A percentile compares a stretch with the other conserved stretches of the same genome.
These are phyloP conservation scores for Pilasporangium apinafurcum DNA, from an alignment of 352 stramenopile genomes.

Conservation along the genomic window DNA sequence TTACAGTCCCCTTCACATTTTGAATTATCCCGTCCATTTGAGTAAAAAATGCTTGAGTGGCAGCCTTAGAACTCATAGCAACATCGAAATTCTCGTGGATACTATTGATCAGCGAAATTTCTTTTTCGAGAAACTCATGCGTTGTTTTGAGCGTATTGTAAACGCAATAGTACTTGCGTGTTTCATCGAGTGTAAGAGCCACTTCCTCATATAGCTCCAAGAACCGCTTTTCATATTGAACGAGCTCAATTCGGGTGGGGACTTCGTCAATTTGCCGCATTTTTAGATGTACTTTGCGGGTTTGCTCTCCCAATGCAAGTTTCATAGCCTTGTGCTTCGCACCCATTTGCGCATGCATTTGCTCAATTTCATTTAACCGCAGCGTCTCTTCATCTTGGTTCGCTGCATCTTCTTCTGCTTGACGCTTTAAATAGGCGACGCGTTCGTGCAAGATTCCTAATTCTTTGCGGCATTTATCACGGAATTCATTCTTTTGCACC, in stretches of 20 bases:
- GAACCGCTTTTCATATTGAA: constrained; percentile 90
- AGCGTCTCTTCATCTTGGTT: constrained; percentile 40
- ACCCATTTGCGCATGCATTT: constrained; percentile 60
- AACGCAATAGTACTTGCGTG: constrained; percentile 81
- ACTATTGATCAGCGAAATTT: constrained; percentile 81
- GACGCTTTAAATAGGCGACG: constrained; percentile 33
- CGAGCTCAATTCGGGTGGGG: constrained; percentile 74
- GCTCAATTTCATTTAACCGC: constrained; percentile 47
- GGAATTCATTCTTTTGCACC: constrained; percentile 36
- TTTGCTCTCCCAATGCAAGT: constrained; percentile 45
- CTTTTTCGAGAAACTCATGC: constrained; percentile 79
- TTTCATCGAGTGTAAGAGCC: constrained; percentile 85
- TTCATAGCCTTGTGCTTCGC: constrained; percentile 68
- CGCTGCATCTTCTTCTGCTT: constrained; percentile 18
- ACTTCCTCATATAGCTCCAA: constrained; percentile 87
- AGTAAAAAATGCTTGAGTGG: constrained; percentile 67
- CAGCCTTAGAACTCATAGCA: constrained; percentile 58
- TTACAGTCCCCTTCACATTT: constrained; percentile 40
- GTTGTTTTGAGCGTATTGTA: constrained; percentile 87
- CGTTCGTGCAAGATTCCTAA: constrained; percentile 24
- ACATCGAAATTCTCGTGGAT: constrained; percentile 81
- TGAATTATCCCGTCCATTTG: constrained; percentile 69
- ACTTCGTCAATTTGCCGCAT: constrained; percentile 82
- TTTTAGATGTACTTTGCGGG: constrained; percentile 40
- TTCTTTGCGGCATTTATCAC: constrained; percentile 32